Base-by-base conservation (phyloP, 768 basidiomycete species). In the Amanita pallidorosea region DNA sequence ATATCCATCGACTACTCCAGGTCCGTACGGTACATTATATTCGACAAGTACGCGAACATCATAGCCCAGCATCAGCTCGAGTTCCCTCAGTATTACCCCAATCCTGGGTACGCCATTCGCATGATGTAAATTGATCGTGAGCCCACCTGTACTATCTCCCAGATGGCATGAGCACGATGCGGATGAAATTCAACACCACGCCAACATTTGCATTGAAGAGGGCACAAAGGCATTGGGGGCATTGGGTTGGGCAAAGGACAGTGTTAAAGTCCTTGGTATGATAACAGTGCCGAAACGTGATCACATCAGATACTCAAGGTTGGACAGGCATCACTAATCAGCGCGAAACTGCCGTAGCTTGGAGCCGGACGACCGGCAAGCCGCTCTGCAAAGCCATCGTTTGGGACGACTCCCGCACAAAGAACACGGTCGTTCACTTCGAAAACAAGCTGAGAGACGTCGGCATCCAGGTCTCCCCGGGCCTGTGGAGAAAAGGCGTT, bases 111-210 rank as follows among this genome's bases (percentile, higher is more conserved):
- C 57, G 74, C 65, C 34, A n/a, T 20, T 6, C 9, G 9, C 17
- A 11, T 22, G 7, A 11, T 20, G 18, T 35, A 23, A 15, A 6
- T 12, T n/a, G 34, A 6, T n/a, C 7, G 11, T 27, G 27, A 27
- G 20, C 15, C 13, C 17, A 18, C 20, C 41, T 49, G 43, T 23
- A 41, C 35, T 15, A 50, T 33, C 51, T 51, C 38, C 33, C 58
- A 86, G 93, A 59, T 97, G 94, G 94, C 95, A 97, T 63, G 92
- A 94, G 55, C 96, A 98, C 65, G 85, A 95, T 62, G 81, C 90
- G 0, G 70, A 75, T 38, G 91, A 93, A 62, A 86, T 98, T 55
- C 79, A 85, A 58, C 67, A 77, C 52, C 76, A 81, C 54, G 84
- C 86, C 41, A 78, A 88, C 25, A 66, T 70, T 44, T 94, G 91